These are phyloP conservation scores for Thelonectria olida DNA, from an alignment of 2,329 filamentous ascomycete genomes.

Conservation along the genomic window DNA sequence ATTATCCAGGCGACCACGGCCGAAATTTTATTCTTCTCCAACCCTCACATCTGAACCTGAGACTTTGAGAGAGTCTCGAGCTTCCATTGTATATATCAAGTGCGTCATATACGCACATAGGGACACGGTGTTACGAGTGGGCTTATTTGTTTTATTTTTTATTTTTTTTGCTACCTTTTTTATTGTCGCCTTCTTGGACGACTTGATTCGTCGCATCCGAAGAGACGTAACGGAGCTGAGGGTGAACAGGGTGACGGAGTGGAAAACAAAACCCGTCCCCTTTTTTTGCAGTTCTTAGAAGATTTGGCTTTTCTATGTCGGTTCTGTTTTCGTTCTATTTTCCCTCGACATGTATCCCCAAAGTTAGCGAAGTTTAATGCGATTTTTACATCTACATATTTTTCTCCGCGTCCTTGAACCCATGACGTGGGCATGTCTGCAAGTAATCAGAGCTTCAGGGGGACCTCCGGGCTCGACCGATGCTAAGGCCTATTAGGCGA, in stretches of 20 bases:
- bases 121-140: constrained; percentile 37
- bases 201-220: constrained; percentile 16
- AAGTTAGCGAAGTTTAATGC: constrained; percentile 26
- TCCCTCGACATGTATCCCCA: constrained; percentile 14
- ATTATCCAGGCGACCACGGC: constrained; percentile 13
- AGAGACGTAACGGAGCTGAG: constrained; percentile 16
- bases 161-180: constrained; percentile 20
- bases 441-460: no score
- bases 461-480: no score
- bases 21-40: constrained; percentile 17
- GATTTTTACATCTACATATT: constrained; percentile 5
- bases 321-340: constrained; percentile 7
- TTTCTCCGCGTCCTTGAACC: neutral
- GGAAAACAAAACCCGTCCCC: neutral
- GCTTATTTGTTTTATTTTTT: constrained; percentile 14
- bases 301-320: constrained; percentile 7
- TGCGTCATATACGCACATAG: constrained; percentile 41
- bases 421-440: no score
- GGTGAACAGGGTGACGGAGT: constrained; percentile 4
- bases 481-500: no score
- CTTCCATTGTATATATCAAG: constrained; percentile 40
- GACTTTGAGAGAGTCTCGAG: neutral
- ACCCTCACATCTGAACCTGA: constrained; percentile 5
- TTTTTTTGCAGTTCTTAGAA: constrained; percentile 4
- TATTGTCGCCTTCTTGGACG: constrained; percentile 18